Base-by-base conservation (phyloP, 106 monocot genomes). In the Iris macrosiphon region DNA sequence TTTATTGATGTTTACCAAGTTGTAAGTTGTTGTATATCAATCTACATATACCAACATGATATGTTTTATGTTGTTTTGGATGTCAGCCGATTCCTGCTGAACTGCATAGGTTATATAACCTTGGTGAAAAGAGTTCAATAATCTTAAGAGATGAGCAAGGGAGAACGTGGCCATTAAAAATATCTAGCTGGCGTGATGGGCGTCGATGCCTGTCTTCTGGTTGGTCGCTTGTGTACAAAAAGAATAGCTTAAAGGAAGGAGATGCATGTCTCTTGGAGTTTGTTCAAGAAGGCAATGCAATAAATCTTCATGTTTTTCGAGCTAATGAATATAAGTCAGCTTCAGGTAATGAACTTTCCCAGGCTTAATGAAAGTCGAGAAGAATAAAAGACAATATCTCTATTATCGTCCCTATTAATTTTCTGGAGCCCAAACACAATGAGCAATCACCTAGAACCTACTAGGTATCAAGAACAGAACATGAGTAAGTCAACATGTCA, bases 221-320 rank as follows among this genome's bases (percentile, higher is more conserved):
- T 28, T 60, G 60, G 60, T 27, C 44, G 21, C 9, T 15, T 44
- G 28, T 60, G 6, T 45, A 45, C 40, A 20, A 24, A 19, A 20
- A 31, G 19, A 60, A 45, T 20, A 3, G n/a, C 0, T 60, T 60
- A 20, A 29, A 26, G 19, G 60, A 58, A 26, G 58, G 58, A 27
- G 58, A 58, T 27, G 41, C 14, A 25, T 58, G 58, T 24, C 27
- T 58, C 17, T 41, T 58, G 13, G 58, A 58, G 13, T 58, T 58
- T 58, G 40, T 58, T 58, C 40, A 41, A 27, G 58, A 37, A 15
- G 58, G 58, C 58, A 18, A 0, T 42, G 29, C 19, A 37, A 42
- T 42, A 39, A 24, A 58, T 58, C 16, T 41, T 58, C 58, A 58
- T 27, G 41, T 58, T 40, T 41, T 58, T 27, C 40, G 58, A 45